Base-by-base conservation (phyloP, 371 early-diverging fungal species). In the Batkoa obscura region DNA sequence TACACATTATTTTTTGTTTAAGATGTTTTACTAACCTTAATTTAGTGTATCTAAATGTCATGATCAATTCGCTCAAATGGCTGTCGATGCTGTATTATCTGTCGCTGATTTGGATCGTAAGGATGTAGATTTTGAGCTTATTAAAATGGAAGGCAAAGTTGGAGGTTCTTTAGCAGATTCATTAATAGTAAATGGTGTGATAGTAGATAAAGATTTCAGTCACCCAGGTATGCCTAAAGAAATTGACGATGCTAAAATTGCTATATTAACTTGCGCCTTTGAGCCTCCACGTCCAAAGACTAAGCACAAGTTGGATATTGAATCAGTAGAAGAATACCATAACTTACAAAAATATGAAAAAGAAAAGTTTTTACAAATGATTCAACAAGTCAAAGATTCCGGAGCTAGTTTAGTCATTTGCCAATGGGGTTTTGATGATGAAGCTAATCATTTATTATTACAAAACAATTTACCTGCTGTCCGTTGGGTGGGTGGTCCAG, bases 401-500 rank as follows among this genome's bases (percentile, higher is more conserved):
- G 97, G 97, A 39, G 98, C 99, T 51, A 96, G 95, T 72, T 65
- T 99, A 33, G 99, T 98, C 39, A 88, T 98, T 51, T 99, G 99
- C 76, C 99, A 99, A 72, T 99, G 99, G 99, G 99, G 99, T 59
- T 99, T 99, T 67, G 99, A 99, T 72, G 99, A 99, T 67, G 99
- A 99, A 72, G 99, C 99, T 43, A 99, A 99, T 74, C 98, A 98
- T 67, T 72, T 99, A 68, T 74, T 99, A 56, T 71, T 98, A 74
- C 95, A 98, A 71, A 90, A 96, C 74, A 66, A 96, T 65, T 75
- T 99, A 36, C 99, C 99, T 43, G 98, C 99, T 59, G 94, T 99
- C 32, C 80, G 99, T 62, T 99, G 99, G 99, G 99, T 99, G 13
- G 99, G 99, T 59, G 99, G 99, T 34, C 94, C 98, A 31, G 99